Percentiles rank a stretch among this genome's conserved stretches.
Conservation (phyloP, 495 filamentous ascomycete species). For the Symbiotaphrina buchneri region DNA sequence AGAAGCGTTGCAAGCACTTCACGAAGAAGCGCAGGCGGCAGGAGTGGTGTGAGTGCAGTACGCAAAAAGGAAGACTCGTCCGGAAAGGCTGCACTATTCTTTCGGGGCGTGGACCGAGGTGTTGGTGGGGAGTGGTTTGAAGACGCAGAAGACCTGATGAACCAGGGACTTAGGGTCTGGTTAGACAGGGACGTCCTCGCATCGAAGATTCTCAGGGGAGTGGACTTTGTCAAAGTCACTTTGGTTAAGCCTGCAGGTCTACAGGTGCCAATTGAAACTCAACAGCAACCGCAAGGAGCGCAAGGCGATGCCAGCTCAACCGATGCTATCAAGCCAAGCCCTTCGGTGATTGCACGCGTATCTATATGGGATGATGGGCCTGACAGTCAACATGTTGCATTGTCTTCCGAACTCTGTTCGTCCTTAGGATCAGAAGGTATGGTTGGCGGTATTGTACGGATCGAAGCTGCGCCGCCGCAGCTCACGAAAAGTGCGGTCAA, state of each 20-base stretch:
- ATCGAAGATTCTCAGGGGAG: constrained; percentile 43
- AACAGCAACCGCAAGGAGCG: constrained; percentile 42
- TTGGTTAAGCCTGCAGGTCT: constrained; percentile 62
- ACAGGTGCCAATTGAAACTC: constrained; percentile 50
- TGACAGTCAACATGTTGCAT: constrained; percentile 47
- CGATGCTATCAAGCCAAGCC: constrained; percentile 24
- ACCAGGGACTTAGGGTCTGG: constrained; percentile 59
- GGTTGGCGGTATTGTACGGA: constrained; percentile 68
- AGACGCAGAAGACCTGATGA: constrained; percentile 14
- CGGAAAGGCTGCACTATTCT: constrained; percentile 38
- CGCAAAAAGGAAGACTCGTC: constrained; percentile 34
- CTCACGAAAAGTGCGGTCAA: constrained; percentile 27
- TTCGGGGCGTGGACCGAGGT: constrained; percentile 52
- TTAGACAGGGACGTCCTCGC: constrained; percentile 54
- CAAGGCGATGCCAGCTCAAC: constrained; percentile 17
- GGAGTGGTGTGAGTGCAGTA: constrained; percentile 46
- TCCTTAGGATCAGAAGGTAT: constrained; percentile 44
- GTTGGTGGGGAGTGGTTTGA: constrained; percentile 55
- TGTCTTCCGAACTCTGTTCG: constrained; percentile 55
- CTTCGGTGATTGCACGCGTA: constrained; percentile 55
- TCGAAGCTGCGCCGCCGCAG: constrained; percentile 50
- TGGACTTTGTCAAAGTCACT: constrained; percentile 50
- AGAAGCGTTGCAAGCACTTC: constrained; percentile 47
- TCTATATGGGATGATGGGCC: constrained; percentile 71
- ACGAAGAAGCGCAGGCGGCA: constrained; percentile 47